phyloP scores from a whole-genome alignment of 441 rosid genomes.

The Dalechampia spathulata region DNA sequence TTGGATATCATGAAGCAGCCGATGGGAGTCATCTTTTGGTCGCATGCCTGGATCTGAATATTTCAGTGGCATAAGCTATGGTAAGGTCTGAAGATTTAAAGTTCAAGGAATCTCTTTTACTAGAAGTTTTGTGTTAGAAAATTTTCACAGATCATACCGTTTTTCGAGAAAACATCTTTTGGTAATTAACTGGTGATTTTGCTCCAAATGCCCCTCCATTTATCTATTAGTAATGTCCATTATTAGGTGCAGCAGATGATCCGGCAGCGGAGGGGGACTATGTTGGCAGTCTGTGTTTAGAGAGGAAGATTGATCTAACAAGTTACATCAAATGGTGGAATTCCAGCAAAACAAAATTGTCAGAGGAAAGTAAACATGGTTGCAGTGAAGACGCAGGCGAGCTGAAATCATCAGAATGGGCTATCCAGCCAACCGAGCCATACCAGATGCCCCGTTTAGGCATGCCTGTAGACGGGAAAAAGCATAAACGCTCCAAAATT shows the following conservation, averaged over 20 bases:
- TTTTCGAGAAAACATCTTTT: neutral
- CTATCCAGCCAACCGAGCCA: conserved; percentile 61
- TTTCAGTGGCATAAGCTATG: conserved; percentile 57
- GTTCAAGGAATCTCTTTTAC: neutral
- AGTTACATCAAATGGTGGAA: conserved; percentile 94
- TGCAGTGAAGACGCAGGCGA: conserved; percentile 61
- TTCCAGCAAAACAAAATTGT: conserved; percentile 52
- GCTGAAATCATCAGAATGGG: conserved; percentile 65
- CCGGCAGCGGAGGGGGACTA: conserved; percentile 62
- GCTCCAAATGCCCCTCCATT: neutral
- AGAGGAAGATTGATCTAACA: conserved; percentile 82
- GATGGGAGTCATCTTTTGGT: conserved; percentile 79
- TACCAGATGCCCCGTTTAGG: conserved; percentile 85
- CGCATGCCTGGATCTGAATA: conserved; percentile 76
- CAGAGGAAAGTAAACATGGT: conserved; percentile 53
- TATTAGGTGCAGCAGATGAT: conserved; percentile 60
- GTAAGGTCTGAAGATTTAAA: conserved; percentile 27
- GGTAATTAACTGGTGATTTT: conserved; percentile 5
- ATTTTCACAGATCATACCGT: neutral
- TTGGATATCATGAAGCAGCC: conserved; percentile 31
- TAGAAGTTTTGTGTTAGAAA: conserved; percentile 2
- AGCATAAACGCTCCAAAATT: conserved; percentile 35
- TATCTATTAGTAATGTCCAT: conserved; percentile 13
- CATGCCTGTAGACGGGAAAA: conserved; percentile 35
- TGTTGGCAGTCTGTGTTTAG: conserved; percentile 60